These are phyloP conservation scores for Globisporangium cylindrosporum DNA, from an alignment of 352 stramenopile species.

Conservation along the genomic window DNA sequence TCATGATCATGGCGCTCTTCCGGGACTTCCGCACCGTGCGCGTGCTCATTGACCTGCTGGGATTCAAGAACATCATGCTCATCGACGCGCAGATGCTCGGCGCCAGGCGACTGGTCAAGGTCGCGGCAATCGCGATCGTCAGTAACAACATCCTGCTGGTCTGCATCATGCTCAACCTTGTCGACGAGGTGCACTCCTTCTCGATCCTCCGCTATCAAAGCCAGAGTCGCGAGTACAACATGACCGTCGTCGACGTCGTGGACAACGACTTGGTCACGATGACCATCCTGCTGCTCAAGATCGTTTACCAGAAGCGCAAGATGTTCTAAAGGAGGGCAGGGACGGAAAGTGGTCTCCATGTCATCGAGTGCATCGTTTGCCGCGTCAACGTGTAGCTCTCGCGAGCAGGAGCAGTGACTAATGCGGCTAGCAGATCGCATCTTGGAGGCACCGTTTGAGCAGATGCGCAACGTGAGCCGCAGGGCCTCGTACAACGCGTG, in stretches of 20 bases:
- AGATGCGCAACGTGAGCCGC: conserved; percentile 12
- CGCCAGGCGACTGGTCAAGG: conserved; percentile 14
- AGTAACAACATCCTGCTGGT: conserved; percentile 20
- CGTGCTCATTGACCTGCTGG: conserved; percentile 27
- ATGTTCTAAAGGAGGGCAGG: conserved; percentile 1
- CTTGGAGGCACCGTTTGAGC: background rate
- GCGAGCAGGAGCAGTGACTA: background rate
- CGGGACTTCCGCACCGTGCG: conserved; percentile 22
- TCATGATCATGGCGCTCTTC: conserved; percentile 19
- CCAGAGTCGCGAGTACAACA: conserved; percentile 12
- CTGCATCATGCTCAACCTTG: conserved; percentile 21
- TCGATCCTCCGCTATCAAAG: conserved; percentile 20
- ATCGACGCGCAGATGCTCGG: conserved; percentile 31
- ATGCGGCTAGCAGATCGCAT: too few relatives aligned
- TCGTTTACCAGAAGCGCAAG: conserved; percentile 24
- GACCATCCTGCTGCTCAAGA: conserved; percentile 24
- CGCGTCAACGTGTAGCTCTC: conserved; percentile 8
- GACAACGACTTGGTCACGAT: conserved; percentile 28
- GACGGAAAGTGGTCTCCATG: background rate
- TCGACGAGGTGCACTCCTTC: conserved; percentile 22
- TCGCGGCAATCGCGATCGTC: conserved; percentile 16
- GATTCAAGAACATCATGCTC: conserved; percentile 32
- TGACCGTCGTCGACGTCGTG: conserved; percentile 22
- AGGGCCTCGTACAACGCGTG: background rate
- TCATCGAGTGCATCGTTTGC: conserved; percentile 27